Evolutionary conservation across 2,329 filamentous ascomycete genomes (phyloP).

Genomic region (Lasiodiplodia gonubiensis): DNA sequence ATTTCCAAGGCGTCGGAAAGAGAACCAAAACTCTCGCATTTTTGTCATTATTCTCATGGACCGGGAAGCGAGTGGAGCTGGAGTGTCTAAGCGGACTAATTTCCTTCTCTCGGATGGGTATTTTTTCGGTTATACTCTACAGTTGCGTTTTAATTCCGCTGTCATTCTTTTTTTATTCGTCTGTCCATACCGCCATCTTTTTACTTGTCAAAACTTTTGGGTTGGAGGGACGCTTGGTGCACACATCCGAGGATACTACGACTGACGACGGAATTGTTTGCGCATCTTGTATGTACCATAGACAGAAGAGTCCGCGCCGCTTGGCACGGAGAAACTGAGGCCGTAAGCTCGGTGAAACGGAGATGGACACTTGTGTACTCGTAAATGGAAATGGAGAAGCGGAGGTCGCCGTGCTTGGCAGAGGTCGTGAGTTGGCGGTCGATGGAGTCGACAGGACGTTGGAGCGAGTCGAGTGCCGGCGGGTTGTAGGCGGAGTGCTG

Average conservation of each 20-base stretch:
- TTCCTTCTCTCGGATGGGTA: not conserved
- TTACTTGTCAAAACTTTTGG: not conserved
- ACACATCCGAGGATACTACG: conserved; percentile 7
- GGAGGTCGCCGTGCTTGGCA: conserved; percentile 21
- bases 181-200: conserved; percentile 6
- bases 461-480: not conserved
- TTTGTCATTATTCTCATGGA: not conserved
- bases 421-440: not conserved
- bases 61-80: conserved; percentile 6
- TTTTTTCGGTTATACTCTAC: conserved; percentile 4
- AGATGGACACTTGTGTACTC: conserved; percentile 1
- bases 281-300: conserved; percentile 11
- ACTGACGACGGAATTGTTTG: conserved; percentile 13
- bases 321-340: conserved; percentile 10
- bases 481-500: not conserved
- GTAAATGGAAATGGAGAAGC: conserved; percentile 4
- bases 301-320: not conserved
- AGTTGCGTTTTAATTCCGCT: not conserved
- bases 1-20: conserved; percentile 22
- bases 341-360: not conserved
- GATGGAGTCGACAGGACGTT: not conserved
- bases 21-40: not conserved
- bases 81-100: conserved; percentile 14
- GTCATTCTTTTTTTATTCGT: not conserved
- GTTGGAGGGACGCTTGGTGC: conserved; percentile 3